Evolutionary conservation across 2,329 filamentous ascomycete species (phyloP).

Genomic region (Macrophomina pseudophaseolina): DNA sequence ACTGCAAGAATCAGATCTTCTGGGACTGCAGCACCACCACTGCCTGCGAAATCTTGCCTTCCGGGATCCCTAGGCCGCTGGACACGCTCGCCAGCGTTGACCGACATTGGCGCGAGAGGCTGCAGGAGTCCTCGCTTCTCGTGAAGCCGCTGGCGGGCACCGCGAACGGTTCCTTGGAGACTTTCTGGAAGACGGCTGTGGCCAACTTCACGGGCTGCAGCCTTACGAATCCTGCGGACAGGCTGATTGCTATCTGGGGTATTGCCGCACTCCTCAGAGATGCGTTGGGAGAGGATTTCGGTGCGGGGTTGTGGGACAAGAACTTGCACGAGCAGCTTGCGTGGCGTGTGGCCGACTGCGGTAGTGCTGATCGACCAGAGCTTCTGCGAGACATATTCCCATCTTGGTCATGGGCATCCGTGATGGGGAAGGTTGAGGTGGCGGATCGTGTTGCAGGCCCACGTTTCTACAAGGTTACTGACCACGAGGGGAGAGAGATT

Average conservation of each 20-base stretch:
- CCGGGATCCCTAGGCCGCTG: slow-evolving; percentile 30
- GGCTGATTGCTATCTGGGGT: too few relatives aligned
- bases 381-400: background rate
- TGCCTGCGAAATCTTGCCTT: slow-evolving; percentile 31
- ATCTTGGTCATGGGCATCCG: background rate
- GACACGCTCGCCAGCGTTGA: slow-evolving; percentile 32
- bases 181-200: slow-evolving; percentile 34
- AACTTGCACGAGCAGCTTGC: slow-evolving; percentile 36
- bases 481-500: background rate
- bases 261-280: slow-evolving; percentile 35
- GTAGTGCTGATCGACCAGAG: background rate
- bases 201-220: too few relatives aligned
- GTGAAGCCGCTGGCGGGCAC: slow-evolving; percentile 28
- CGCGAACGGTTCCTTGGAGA: slow-evolving; percentile 31
- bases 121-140: slow-evolving; percentile 29
- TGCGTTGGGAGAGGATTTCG: slow-evolving; percentile 34
- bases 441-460: slow-evolving; percentile 25
- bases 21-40: slow-evolving; percentile 37
- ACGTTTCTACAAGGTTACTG: slow-evolving; percentile 18
- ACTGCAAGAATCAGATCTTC: slow-evolving; percentile 34
- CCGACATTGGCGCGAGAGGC: slow-evolving; percentile 35
- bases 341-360: slow-evolving; percentile 28
- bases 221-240: too few relatives aligned
- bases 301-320: slow-evolving; percentile 34
- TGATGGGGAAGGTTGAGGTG: slow-evolving; percentile 23